Base-by-base conservation (phyloP, 176 grass and related monocot genomes). In the Thinopyrum elongatum region DNA sequence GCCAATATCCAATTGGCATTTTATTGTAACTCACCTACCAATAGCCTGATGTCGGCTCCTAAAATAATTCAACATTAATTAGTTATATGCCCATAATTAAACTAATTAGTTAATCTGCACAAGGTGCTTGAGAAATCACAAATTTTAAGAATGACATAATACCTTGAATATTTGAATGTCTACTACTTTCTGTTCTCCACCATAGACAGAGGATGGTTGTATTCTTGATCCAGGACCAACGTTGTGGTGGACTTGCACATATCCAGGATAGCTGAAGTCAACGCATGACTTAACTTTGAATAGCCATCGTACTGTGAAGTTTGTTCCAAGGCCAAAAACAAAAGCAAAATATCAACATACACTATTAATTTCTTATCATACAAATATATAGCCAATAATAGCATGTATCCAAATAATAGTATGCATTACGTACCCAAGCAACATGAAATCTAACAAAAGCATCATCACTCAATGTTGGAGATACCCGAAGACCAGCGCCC, bases 1-100 rank as follows among this genome's bases (percentile, higher is more conserved):
- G 88, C 88, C 88, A 90, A 13, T 90, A 90, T 62, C 78, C 78
- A 29, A 83, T 25, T 10, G 70, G 58, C 0, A 19, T 90, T 23
- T 28, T 67, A 1, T 6, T 26, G 0, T 4, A 49, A 14, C 7
- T 17, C 17, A 86, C 28, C 84, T 78, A 90, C 88, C 84, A 90
- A 38, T 86, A n/a, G 17, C 42, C 58, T 1, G 22, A 31, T 5
- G 63, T 65, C 3, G 2, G 36, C 22, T 90, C 83, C 88, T 90
- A 36, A 15, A 47, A 7, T 55, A 39, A 70, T 27, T 62, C 35
- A 29, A 58, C 3, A 44, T 57, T 76, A 57, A 27, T 71, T 42
- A 5, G 26, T 13, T 42, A 64, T 41, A 80, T 63, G 11, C 12
- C 33, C 4, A 5, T 47, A 47, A 47, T 1, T 47, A 47, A 44